Conservation (phyloP, 192 early-diverging fungal species). For the Allomyces arbusculus region DNA sequence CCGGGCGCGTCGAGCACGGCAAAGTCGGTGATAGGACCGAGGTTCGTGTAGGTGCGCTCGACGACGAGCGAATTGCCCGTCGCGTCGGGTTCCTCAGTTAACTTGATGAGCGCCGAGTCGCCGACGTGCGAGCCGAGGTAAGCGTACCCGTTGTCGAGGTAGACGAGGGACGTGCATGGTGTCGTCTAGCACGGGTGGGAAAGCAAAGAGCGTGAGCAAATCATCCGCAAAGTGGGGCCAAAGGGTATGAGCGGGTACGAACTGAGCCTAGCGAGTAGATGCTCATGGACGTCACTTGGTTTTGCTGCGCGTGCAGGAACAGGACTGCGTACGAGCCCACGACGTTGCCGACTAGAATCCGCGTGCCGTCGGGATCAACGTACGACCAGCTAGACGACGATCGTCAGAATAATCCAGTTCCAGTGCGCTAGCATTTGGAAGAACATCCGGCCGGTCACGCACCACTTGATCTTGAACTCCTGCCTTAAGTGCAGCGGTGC, state of each 20-base stretch:
- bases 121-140: conserved; percentile 73
- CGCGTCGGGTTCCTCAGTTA: conserved; percentile 23
- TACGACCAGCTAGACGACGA: neutral
- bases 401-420: neutral
- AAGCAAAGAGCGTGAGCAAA: neutral
- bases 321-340: neutral
- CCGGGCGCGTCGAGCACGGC: conserved; percentile 54
- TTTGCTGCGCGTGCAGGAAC: neutral
- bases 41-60: conserved; percentile 39
- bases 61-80: conserved; percentile 29
- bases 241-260: neutral
- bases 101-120: conserved; percentile 58
- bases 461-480: too few species aligned
- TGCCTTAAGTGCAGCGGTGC: neutral
- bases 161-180: conserved; percentile 30
- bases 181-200: conserved; percentile 9
- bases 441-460: neutral
- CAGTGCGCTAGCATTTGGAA: too few species aligned
- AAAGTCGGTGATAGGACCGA: conserved; percentile 75
- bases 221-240: neutral
- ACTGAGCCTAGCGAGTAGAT: neutral
- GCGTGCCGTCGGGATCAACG: neutral
- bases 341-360: neutral
- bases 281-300: neutral
- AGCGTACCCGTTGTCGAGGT: conserved; percentile 41